These are phyloP conservation scores for Paracoccidioides lutzii DNA, from an alignment of 2,329 filamentous ascomycete genomes.

Conservation along the genomic window DNA sequence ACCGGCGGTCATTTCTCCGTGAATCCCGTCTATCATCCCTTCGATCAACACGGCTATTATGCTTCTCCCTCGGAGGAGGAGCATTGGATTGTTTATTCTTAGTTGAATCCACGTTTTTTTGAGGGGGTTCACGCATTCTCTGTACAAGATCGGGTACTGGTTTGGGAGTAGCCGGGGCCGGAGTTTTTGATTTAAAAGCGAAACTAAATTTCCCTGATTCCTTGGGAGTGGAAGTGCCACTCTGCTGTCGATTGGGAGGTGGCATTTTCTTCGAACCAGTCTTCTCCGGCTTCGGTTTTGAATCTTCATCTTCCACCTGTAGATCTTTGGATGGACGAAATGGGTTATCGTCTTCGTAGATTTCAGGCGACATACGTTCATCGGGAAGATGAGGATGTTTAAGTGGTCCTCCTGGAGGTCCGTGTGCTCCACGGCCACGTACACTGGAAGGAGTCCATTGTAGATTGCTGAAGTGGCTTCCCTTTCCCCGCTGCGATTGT, in stretches of 20 bases:
- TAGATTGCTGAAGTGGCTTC: constrained; percentile 50
- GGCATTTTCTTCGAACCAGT: constrained; percentile 40
- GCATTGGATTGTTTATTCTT: constrained; percentile 28
- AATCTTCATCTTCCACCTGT: constrained; percentile 49
- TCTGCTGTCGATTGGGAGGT: constrained; percentile 42
- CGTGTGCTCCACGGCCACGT: constrained; percentile 32
- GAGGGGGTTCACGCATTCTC: constrained; percentile 34
- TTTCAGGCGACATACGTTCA: constrained; percentile 23
- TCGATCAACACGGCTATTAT: constrained; percentile 30
- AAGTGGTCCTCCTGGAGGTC: constrained; percentile 21
- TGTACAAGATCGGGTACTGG: constrained; percentile 38
- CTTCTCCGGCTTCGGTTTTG: constrained; percentile 32
- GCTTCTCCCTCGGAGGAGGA: constrained; percentile 25
- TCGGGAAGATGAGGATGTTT: constrained; percentile 20
- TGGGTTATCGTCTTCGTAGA: constrained; percentile 46
- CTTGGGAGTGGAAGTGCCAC: constrained; percentile 41
- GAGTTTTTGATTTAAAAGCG: constrained; percentile 70
- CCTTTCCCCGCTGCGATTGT: constrained; percentile 40
- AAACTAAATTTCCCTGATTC: constrained; percentile 67
- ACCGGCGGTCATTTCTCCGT: constrained; percentile 29
- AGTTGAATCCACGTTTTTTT: constrained; percentile 21
- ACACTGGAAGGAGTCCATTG: constrained; percentile 56
- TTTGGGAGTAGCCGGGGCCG: constrained; percentile 41
- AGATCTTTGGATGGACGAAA: constrained; percentile 53
- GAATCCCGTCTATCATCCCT: constrained; percentile 29